These are phyloP conservation scores for Adansonia rubrostipa DNA, from an alignment of 441 rosid species.

Conservation along the genomic window DNA sequence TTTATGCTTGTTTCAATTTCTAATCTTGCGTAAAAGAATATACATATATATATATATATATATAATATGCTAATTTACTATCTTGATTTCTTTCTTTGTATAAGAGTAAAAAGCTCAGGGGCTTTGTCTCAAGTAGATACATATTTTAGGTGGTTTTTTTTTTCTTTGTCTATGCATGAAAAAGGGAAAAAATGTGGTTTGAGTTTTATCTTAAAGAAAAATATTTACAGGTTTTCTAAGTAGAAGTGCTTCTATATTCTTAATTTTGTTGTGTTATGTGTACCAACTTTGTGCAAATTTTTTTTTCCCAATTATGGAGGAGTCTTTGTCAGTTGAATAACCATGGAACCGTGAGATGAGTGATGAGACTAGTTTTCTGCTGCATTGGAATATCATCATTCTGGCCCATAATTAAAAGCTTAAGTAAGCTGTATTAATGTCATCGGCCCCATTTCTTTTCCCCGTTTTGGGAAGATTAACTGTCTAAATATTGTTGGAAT, in stretches of 20 bases:
- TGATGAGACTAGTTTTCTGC: background rate
- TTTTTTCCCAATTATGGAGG: background rate
- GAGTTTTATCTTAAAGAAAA: background rate
- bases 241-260: background rate
- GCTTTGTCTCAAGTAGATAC: background rate
- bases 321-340: background rate
- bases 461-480: background rate
- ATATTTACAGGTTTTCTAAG: background rate
- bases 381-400: background rate
- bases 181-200: background rate
- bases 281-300: background rate
- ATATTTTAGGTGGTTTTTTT: background rate
- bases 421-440: background rate
- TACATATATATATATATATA: background rate
- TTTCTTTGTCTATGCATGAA: background rate
- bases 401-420: background rate
- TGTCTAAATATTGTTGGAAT: background rate
- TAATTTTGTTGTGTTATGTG: background rate
- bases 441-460: background rate
- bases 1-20: constrained; percentile 16
- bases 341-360: background rate
- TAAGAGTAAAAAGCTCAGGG: constrained; percentile 23
- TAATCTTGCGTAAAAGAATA: constrained; percentile 11
- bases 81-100: constrained; percentile 31
- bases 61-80: constrained; percentile 10